These are phyloP conservation scores for Gloeopeniophorella convolvens DNA, from an alignment of 768 basidiomycete genomes.

Conservation along the genomic window DNA sequence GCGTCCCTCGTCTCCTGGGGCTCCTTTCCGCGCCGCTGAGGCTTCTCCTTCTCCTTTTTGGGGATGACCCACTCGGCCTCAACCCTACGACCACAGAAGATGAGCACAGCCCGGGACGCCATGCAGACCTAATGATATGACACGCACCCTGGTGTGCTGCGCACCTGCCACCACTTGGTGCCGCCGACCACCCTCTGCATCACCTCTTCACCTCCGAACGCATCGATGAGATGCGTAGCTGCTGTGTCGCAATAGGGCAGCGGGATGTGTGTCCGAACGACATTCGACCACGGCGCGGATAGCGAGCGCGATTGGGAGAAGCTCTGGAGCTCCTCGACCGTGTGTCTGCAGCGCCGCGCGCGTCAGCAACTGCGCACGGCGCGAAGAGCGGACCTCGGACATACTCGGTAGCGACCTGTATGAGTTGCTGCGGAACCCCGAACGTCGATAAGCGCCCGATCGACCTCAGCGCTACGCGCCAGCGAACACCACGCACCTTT, in stretches of 20 bases:
- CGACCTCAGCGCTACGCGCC: neutral
- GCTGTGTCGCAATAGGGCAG: conserved; percentile 69
- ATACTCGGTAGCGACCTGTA: conserved; percentile 64
- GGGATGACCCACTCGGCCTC: conserved; percentile 84
- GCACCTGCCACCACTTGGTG: conserved; percentile 95
- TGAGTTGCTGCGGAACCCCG: conserved; percentile 54
- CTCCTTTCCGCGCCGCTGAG: conserved; percentile 47
- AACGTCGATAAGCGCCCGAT: neutral
- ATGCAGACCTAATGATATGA: conserved; percentile 17
- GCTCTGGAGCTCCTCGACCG: conserved; percentile 75
- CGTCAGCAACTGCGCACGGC: neutral
- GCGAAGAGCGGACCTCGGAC: conserved; percentile 25
- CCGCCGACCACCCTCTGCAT: conserved; percentile 72
- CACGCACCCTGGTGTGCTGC: conserved; percentile 68
- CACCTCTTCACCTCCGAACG: conserved; percentile 74
- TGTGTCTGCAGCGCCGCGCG: conserved; percentile 44
- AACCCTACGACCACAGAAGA: conserved; percentile 42
- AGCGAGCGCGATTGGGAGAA: conserved; percentile 78
- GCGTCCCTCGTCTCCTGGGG: neutral
- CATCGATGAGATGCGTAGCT: conserved; percentile 62
- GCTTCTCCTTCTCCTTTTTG: conserved; percentile 73
- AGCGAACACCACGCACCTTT: conserved; percentile 42
- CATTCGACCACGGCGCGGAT: conserved; percentile 75
- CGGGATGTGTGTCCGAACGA: conserved; percentile 64
- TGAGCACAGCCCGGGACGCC: neutral